Evolutionary conservation across 352 stramenopile species (phyloP).

Genomic region (Phytophthora pinifolia): DNA sequence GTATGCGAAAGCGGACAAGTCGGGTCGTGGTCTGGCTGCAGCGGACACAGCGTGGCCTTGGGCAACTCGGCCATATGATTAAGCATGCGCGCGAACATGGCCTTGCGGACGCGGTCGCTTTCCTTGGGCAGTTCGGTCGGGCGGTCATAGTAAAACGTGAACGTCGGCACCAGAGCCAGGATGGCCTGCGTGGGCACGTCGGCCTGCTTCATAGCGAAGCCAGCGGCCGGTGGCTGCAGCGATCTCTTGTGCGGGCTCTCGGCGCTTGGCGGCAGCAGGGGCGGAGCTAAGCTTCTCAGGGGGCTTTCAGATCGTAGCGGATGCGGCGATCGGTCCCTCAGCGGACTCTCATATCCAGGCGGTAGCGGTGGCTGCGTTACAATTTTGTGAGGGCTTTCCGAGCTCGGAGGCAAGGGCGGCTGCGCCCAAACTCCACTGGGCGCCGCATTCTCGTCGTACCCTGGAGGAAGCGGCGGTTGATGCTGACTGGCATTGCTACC

Average conservation of each 20-base stretch:
- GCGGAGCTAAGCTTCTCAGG: conserved; percentile 15
- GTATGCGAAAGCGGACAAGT: conserved; percentile 40
- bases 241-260: conserved; percentile 22
- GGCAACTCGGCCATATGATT: conserved; percentile 48
- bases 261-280: conserved; percentile 14
- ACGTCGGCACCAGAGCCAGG: conserved; percentile 23
- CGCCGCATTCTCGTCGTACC: conserved; percentile 32
- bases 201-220: conserved; percentile 17
- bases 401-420: conserved; percentile 19
- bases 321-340: conserved; percentile 11
- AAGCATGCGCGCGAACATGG: conserved; percentile 52
- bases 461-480: conserved; percentile 17
- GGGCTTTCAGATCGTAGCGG: conserved; percentile 18
- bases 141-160: conserved; percentile 36
- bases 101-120: conserved; percentile 29
- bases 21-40: conserved; percentile 24
- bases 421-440: conserved; percentile 31
- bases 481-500: conserved; percentile 29
- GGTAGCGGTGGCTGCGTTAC: conserved; percentile 9
- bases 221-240: conserved; percentile 4
- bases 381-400: conserved; percentile 23
- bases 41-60: conserved; percentile 46
- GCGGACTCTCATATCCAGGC: conserved; percentile 19
- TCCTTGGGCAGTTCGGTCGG: conserved; percentile 33
- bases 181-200: conserved; percentile 28